phyloP scores from a whole-genome alignment of 805 yeast species.

The Teunomyces kruisii region DNA sequence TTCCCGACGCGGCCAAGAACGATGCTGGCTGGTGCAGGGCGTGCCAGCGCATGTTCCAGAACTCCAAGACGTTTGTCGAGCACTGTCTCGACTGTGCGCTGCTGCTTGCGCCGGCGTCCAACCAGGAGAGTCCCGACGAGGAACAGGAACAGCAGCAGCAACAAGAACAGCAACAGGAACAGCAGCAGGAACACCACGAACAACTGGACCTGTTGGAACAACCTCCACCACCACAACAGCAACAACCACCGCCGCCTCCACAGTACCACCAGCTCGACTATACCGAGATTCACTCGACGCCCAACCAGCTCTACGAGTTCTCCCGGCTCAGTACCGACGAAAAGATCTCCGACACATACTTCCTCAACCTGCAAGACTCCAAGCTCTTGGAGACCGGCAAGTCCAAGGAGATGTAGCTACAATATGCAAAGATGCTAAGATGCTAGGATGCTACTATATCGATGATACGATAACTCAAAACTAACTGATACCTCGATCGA shows the following conservation, averaged over 20 bases:
- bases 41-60: conserved; percentile 57
- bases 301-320: conserved; percentile 8
- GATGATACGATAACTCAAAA: no score
- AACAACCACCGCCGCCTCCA: not conserved
- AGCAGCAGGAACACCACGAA: not conserved
- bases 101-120: conserved; percentile 6
- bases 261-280: no score
- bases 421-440: no score
- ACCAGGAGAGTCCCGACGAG: conserved; percentile 6
- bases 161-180: not conserved
- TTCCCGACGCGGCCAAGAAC: conserved; percentile 28
- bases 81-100: conserved; percentile 67
- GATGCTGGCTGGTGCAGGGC: conserved; percentile 70
- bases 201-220: no score
- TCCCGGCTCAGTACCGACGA: conserved; percentile 6
- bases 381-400: not conserved
- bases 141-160: conserved; percentile 2
- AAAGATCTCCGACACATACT: conserved; percentile 5
- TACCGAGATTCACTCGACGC: no score
- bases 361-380: not conserved
- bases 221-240: no score
- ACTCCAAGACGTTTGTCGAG: conserved; percentile 56
- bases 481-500: no score
- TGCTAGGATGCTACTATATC: no score
- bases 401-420: no score